Evolutionary conservation across 805 yeast species (phyloP).

Genomic region (Lipomyces kockii): DNA sequence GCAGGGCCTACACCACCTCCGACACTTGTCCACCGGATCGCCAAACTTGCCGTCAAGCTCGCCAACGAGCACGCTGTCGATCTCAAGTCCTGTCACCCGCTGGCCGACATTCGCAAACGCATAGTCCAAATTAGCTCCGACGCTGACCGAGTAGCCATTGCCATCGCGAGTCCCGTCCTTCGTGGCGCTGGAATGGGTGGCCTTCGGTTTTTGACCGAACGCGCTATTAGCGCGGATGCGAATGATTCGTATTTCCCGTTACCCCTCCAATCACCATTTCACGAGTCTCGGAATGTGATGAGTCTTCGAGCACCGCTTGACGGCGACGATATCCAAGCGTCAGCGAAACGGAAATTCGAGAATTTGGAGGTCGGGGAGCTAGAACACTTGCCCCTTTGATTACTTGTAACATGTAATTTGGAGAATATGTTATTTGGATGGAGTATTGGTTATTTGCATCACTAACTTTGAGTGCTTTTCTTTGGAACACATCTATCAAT

Average conservation of each 20-base stretch:
- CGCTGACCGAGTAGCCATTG: not conserved
- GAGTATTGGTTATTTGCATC: not conserved
- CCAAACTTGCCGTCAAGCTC: conserved; percentile 14
- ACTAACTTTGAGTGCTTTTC: not conserved
- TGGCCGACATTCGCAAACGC: conserved; percentile 14
- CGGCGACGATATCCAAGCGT: not conserved
- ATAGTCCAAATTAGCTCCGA: conserved; percentile 8
- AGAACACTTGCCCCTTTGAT: not conserved
- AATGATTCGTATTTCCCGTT: conserved; percentile 8
- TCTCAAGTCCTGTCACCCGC: conserved; percentile 1
- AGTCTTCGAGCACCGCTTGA: not conserved
- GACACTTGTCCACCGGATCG: conserved; percentile 18
- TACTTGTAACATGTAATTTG: not conserved
- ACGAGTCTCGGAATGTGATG: conserved; percentile 8
- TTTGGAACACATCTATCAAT: too few species aligned
- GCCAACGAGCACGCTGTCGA: not conserved
- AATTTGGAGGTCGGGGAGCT: not conserved
- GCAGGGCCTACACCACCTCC: conserved; percentile 27
- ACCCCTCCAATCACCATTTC: conserved; percentile 28
- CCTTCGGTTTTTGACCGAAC: conserved; percentile 18
- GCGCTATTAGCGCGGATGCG: not conserved
- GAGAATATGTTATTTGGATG: not conserved
- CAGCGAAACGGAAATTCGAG: conserved; percentile 1
- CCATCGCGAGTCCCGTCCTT: conserved; percentile 9
- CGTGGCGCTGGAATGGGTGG: conserved; percentile 14